Percentiles rank a stretch among this genome's conserved stretches.
phyloP scores from a whole-genome alignment of 2,329 filamentous ascomycete species.

The Botryotinia narcissicola region DNA sequence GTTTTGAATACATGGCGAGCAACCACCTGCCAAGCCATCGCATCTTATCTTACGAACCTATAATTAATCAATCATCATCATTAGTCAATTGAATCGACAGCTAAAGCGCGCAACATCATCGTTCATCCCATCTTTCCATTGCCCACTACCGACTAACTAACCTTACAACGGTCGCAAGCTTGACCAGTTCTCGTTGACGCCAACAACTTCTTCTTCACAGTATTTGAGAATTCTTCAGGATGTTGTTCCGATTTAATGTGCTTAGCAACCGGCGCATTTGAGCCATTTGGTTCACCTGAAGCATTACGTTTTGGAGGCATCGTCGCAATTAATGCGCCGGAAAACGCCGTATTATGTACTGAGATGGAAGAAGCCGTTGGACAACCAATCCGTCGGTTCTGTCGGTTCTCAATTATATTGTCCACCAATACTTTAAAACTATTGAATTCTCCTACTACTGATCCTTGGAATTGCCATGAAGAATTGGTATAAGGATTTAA shows the following conservation, averaged over 20 bases:
- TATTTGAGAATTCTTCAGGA: slow-evolving; percentile 39
- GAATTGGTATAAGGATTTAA: neutral
- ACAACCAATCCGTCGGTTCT: slow-evolving; percentile 22
- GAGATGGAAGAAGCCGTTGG: slow-evolving; percentile 32
- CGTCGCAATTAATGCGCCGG: slow-evolving; percentile 15
- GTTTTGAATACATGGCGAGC: slow-evolving; percentile 76
- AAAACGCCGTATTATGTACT: slow-evolving; percentile 21
- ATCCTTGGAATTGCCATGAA: neutral
- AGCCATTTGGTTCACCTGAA: slow-evolving; percentile 24
- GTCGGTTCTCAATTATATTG: slow-evolving; percentile 8
- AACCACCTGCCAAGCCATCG: slow-evolving; percentile 76
- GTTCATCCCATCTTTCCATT: neutral
- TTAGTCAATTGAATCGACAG: neutral
- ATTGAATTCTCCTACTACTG: neutral
- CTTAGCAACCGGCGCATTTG: slow-evolving; percentile 29
- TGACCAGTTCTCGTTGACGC: slow-evolving; percentile 68
- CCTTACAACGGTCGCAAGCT: slow-evolving; percentile 87
- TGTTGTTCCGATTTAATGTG: slow-evolving; percentile 34
- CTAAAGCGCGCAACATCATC: neutral
- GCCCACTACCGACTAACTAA: slow-evolving; percentile 41
- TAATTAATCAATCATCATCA: neutral
- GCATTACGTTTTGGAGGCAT: slow-evolving; percentile 35
- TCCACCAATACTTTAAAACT: neutral
- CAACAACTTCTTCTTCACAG: slow-evolving; percentile 53
- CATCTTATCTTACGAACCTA: slow-evolving; percentile 84